These are phyloP conservation scores for Nemania sp. DNA, from an alignment of 2,329 filamentous ascomycete species.

Conservation along the genomic window DNA sequence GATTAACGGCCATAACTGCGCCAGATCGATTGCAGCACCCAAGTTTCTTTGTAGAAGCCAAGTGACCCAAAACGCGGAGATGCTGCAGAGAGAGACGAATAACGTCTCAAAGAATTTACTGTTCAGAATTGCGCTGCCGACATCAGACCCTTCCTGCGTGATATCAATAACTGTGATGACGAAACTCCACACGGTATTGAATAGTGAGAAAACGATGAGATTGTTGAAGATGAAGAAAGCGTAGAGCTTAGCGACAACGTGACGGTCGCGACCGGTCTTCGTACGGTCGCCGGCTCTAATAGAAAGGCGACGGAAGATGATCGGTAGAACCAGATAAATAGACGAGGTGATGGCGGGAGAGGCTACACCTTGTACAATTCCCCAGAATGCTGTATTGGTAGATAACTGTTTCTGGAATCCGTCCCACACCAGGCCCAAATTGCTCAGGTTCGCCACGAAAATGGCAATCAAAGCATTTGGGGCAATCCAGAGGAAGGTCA, in stretches of 20 bases:
- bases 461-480: slow-evolving; percentile 96
- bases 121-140: slow-evolving; percentile 76
- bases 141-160: slow-evolving; percentile 67
- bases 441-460: slow-evolving; percentile 87
- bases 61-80: slow-evolving; percentile 93
- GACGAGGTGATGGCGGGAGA: slow-evolving; percentile 89
- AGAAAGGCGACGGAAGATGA: slow-evolving; percentile 89
- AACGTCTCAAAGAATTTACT: slow-evolving; percentile 72
- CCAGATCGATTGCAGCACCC: slow-evolving; percentile 92
- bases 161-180: slow-evolving; percentile 72
- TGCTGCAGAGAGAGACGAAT: slow-evolving; percentile 80
- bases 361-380: slow-evolving; percentile 89
- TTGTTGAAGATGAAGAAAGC: slow-evolving; percentile 99
- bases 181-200: slow-evolving; percentile 84
- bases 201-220: slow-evolving; percentile 91
- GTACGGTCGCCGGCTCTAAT: slow-evolving; percentile 87
- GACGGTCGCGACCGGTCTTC: slow-evolving; percentile 90
- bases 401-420: slow-evolving; percentile 76
- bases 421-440: slow-evolving; percentile 83
- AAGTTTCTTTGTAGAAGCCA: slow-evolving; percentile 94
- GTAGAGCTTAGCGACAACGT: slow-evolving; percentile 91
- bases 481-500: slow-evolving; percentile 88
- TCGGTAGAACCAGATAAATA: slow-evolving; percentile 87
- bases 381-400: slow-evolving; percentile 77
- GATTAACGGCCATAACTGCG: slow-evolving; percentile 85